Base-by-base conservation (phyloP, 78 protist genomes). In the Dictyostelium intermedium region DNA sequence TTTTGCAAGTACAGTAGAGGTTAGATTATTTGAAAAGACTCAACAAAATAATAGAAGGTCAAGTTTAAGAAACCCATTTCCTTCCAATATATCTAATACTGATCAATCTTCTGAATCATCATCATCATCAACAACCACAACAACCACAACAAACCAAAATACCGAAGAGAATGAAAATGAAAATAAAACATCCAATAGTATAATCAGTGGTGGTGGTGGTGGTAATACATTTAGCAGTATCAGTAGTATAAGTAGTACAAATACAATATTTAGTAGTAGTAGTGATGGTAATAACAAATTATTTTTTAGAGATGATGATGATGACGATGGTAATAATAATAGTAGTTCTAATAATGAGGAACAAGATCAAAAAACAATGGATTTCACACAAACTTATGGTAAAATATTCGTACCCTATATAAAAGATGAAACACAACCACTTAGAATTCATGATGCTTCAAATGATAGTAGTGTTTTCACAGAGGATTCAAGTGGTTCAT, bases 21-120 rank as follows among this genome's bases (percentile, higher is more conserved):
- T 89, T 81, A 89, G 94, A 80, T 14, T 70, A 45, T 89, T 89
- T 47, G 94, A 86, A 86, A 86, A 86, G 63, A 77, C 82, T 25
- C 43, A 69, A 27, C 72, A 74, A 6, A 76, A 61, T 20, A 78
- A 27, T 61, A 34, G 50, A 79, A 76, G 85, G 70, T 9, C n/a
- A 77, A 77, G 82, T 77, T 2, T 77, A 18, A 77, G 11, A 77
- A 25, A 25, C 16, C 50, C 50, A 4, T 77, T 25, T 1, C 82
- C 50, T 16, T 41, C 47, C 0, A 50, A 50, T 50, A 8, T 50
- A 50, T 50, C 61, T 2, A 56, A 56, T 20, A 56, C 6, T 56
- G 66, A 56, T 41, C 50, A 23, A 41, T 11, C 34, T 20, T n/a
- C 20, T 53, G 47, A 32, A 72, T 34, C 35, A 50, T 35, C 35